Evolutionary conservation across 2,329 filamentous ascomycete genomes (phyloP), one percentile per base, ranked within the genome.

Genomic region (Metarhizium anisopliae): DNA sequence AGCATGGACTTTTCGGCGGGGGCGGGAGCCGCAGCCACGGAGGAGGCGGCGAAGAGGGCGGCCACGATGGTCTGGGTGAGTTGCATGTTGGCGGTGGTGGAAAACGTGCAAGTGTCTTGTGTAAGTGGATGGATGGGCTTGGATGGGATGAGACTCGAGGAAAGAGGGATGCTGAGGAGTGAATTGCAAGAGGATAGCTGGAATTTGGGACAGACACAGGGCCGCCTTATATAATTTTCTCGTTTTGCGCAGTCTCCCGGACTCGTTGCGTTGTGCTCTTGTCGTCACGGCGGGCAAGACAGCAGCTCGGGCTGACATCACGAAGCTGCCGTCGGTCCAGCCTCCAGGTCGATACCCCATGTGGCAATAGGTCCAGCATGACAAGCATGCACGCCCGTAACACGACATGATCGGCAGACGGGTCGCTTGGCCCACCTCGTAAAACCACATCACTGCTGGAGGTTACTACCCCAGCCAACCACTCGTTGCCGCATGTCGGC

Each of bases 1-100:
- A 74, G 74, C 68, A 76, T 76, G 63, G 68, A 72, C 58, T 63
- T 62, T 20, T 60, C 62, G 29, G 60, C 56, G 49, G 64, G 58
- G 32, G 69, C 64, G 4, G 74, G 71, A 40, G 72, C 69, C 35
- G 72, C 67, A 54, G 70, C 56, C 59, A 68, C 66, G 50, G 70
- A 63, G 61, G 71, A 62, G 62, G 72, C 66, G 56, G 67, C 62
- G 59, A 72, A 50, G 63, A 71, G 59, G 62, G 67, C 59, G 60
- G 70, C 61, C 57, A 74, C 55, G 60, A 74, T 63, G 56, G 71
- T 61, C 62, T 67, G 67, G 59, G 72, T 70, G 69, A 77, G 65
- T 63, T 76, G 72, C 75, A 77, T 77, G 40, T 51, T 74, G 61
- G 36, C 14, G 52, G 36, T 30, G 38, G 42, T 45, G 25, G 25